Conservation (phyloP, 371 early-diverging fungal genomes). For the Mortierella sp. region DNA sequence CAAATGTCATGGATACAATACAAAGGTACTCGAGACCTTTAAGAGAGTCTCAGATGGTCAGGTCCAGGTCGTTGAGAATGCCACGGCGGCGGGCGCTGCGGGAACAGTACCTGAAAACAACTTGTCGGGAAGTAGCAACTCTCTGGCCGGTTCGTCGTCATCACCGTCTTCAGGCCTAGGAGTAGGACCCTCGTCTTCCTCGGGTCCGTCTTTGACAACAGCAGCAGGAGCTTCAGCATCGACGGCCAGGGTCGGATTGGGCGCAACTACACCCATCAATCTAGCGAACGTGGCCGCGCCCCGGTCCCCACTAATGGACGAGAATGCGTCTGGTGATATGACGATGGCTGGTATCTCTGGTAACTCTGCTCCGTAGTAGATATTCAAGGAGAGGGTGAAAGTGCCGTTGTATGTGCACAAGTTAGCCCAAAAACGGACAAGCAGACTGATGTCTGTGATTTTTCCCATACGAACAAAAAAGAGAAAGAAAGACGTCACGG, state of each 20-base stretch:
- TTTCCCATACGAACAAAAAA: too few relatives aligned
- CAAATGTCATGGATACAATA: slow-evolving; percentile 91
- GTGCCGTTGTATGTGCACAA: too few relatives aligned
- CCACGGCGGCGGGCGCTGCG: slow-evolving; percentile 22
- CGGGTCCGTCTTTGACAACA: not conserved
- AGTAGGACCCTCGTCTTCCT: not conserved
- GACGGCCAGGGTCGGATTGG: not conserved
- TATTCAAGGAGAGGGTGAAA: too few relatives aligned
- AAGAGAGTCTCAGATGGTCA: slow-evolving; percentile 40
- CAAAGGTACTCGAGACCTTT: slow-evolving; percentile 82
- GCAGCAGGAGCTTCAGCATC: slow-evolving; percentile 4
- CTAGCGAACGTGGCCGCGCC: slow-evolving; percentile 2
- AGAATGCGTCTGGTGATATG: slow-evolving; percentile 15
- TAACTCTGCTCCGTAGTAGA: slow-evolving; percentile 5
- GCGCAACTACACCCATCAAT: not conserved
- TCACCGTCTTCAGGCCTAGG: not conserved
- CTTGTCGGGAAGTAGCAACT: slow-evolving; percentile 30
- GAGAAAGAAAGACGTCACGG: too few relatives aligned
- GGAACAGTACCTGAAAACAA: slow-evolving; percentile 36
- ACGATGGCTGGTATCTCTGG: not conserved
- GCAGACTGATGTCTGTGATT: too few relatives aligned
- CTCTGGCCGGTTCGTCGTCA: slow-evolving; percentile 4
- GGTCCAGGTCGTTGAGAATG: slow-evolving; percentile 33
- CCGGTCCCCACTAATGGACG: slow-evolving; percentile 7
- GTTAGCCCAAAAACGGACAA: too few relatives aligned